phyloP scores from a whole-genome alignment of 75 land plant genomes.

The Adiantum capillusveneris region DNA sequence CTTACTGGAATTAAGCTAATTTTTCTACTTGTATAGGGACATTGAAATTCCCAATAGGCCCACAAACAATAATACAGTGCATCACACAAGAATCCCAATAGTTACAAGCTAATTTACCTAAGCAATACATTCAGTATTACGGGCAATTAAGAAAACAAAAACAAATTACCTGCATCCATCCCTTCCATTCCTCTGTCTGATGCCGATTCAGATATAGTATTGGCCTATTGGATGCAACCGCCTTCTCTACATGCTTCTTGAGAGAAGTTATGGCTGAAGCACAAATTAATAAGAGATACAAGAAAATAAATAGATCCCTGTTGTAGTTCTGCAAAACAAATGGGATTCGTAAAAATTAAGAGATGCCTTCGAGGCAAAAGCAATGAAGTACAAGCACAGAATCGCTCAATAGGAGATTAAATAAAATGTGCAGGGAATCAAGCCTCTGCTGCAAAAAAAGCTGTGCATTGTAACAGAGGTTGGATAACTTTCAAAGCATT shows the following conservation, averaged over 20 bases:
- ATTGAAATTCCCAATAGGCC: too few relatives aligned
- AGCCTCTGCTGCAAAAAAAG: background rate
- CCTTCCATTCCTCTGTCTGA: slow-evolving; percentile 99
- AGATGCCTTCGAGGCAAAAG: too few relatives aligned
- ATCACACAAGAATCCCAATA: too few relatives aligned
- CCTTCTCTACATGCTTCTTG: slow-evolving; percentile 77
- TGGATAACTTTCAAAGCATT: too few relatives aligned
- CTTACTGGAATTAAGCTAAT: too few relatives aligned
- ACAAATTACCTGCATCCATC: slow-evolving; percentile 97
- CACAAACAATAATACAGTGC: too few relatives aligned
- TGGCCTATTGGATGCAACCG: slow-evolving; percentile 68
- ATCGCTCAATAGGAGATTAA: background rate
- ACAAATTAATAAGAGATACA: slow-evolving; percentile 75
- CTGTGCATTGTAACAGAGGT: background rate
- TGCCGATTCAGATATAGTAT: slow-evolving; percentile 86
- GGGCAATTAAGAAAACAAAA: background rate
- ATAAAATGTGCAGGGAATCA: background rate
- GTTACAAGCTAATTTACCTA: too few relatives aligned
- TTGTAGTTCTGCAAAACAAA: slow-evolving; percentile 63
- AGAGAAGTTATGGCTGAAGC: slow-evolving; percentile 78
- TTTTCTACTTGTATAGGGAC: too few relatives aligned
- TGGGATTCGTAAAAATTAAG: too few relatives aligned
- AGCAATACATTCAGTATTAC: background rate
- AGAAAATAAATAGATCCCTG: slow-evolving; percentile 89
- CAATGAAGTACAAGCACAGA: too few relatives aligned